phyloP scores from a whole-genome alignment of 2,329 filamentous ascomycete genomes.

The Diaporthe sp. region DNA sequence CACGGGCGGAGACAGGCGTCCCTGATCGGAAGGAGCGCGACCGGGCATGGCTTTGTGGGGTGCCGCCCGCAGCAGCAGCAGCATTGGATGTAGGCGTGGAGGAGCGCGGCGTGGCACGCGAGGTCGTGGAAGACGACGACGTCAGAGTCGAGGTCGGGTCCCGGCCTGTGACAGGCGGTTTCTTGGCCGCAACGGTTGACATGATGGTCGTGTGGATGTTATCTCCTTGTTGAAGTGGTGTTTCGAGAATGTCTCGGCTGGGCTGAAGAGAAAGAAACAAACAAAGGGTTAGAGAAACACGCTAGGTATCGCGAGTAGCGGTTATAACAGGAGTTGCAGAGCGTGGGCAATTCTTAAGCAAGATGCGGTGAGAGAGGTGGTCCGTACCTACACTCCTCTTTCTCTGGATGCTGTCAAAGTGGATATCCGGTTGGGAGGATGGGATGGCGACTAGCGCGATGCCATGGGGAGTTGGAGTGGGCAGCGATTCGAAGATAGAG shows the following conservation, averaged over 20 bases:
- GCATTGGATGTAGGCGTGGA: slow-evolving; percentile 60
- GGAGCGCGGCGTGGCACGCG: slow-evolving; percentile 53
- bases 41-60: slow-evolving; percentile 52
- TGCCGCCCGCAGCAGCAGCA: slow-evolving; percentile 52
- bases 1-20: slow-evolving; percentile 79
- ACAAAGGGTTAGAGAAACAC: slow-evolving; percentile 25
- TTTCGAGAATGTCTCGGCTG: slow-evolving; percentile 26
- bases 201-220: slow-evolving; percentile 45
- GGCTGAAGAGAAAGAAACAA: slow-evolving; percentile 24
- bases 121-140: slow-evolving; percentile 46
- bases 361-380: slow-evolving; percentile 37
- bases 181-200: slow-evolving; percentile 63
- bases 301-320: slow-evolving; percentile 31
- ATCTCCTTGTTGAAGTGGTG: slow-evolving; percentile 1
- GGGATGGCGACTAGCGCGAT: slow-evolving; percentile 32
- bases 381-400: slow-evolving; percentile 32
- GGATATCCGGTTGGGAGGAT: slow-evolving; percentile 30
- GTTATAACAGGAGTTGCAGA: slow-evolving; percentile 32
- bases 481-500: slow-evolving; percentile 14
- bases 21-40: slow-evolving; percentile 73
- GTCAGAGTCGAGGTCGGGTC: slow-evolving; percentile 50
- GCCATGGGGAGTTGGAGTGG: slow-evolving; percentile 24
- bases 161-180: slow-evolving; percentile 60
- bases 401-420: slow-evolving; percentile 32
- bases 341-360: slow-evolving; percentile 27